Evolutionary conservation across 2,329 filamentous ascomycete species (phyloP), one percentile per base, ranked within the genome.

Genomic region (Gaeumannomyces sp.): DNA sequence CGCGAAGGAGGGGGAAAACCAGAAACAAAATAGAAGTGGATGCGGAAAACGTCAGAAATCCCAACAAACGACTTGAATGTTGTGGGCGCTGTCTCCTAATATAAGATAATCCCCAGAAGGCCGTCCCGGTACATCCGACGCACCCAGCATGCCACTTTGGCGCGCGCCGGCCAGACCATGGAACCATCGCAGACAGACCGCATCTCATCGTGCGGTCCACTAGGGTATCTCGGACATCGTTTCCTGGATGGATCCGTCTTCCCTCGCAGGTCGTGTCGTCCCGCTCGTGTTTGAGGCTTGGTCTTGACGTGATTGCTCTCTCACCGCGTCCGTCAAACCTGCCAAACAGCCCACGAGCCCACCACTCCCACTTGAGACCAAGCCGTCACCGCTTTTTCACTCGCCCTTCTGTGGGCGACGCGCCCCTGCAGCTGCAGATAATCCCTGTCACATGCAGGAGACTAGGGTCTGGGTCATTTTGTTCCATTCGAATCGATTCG

Each of bases 371-470:
- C 45, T n/a, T 19, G 22, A 53, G 45, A 53, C 22, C 45, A 53
- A 50, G 38, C 7, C 19, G 45, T 53, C 45, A 59, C 57, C 57
- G 29, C 29, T 27, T 59, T 31, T 59, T 59, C 57, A 8, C 57
- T 29, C n/a, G 14, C 29, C 57, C 57, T 59, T 22, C 29, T 59
- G 14, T 53, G 45, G 45, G 38, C 45, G 19, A 25, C 31, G 14
- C 4, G 59, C 59, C 59, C 59, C 59, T 60, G 59, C 59, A 60
- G 59, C 59, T 60, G 59, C 59, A 60, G 28, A 60, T 60, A 53
- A 53, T 14, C 45, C 31, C n/a, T 35, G 59, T 38, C 59, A 35
- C 59, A 35, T 60, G 59, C 59, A 53, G 45, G 45, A 53, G 45
- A n/a, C 45, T n/a, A 53, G 45, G 45, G 45, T 10, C 45, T 14